phyloP scores from a whole-genome alignment of 306 rosid species.

The Citrullus colocynthis region DNA sequence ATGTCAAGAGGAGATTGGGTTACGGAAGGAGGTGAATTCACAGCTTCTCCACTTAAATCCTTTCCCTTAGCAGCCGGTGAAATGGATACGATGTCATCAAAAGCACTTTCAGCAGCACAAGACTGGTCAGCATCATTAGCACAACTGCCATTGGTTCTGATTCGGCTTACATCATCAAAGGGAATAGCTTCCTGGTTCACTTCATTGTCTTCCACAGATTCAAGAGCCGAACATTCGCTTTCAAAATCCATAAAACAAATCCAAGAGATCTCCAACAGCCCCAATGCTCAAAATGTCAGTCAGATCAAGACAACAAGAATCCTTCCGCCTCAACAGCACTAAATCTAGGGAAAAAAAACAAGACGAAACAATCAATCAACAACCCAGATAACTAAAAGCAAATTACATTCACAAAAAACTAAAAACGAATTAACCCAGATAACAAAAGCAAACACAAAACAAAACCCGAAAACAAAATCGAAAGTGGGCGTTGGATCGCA shows the following conservation, averaged over 20 bases:
- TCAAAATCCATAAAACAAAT: conserved; percentile 56
- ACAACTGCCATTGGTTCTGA: conserved; percentile 23
- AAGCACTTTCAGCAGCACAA: conserved; percentile 22
- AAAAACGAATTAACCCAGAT: not conserved
- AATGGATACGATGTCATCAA: not conserved
- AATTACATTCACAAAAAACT: not conserved
- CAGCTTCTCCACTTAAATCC: conserved; percentile 14
- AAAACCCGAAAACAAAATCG: not conserved
- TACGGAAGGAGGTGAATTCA: conserved; percentile 13
- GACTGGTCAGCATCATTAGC: conserved; percentile 21
- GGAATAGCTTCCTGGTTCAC: conserved; percentile 11
- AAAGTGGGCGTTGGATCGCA: not conserved
- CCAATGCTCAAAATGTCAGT: conserved; percentile 9
- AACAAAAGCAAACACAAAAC: not conserved
- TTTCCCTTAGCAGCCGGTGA: conserved; percentile 14
- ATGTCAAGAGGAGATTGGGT: conserved; percentile 18
- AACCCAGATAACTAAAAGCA: not conserved
- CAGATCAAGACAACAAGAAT: conserved; percentile 16
- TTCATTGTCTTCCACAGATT: conserved; percentile 56
- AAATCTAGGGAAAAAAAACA: conserved; percentile 15
- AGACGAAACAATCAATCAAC: not conserved
- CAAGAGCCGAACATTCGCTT: conserved; percentile 21
- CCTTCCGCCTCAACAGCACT: conserved; percentile 19
- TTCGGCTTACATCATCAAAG: conserved; percentile 25
- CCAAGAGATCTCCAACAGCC: conserved; percentile 11